These are phyloP conservation scores for Chenopodium suecicum DNA, from an alignment of 148 eudicot genomes.

Conservation along the genomic window DNA sequence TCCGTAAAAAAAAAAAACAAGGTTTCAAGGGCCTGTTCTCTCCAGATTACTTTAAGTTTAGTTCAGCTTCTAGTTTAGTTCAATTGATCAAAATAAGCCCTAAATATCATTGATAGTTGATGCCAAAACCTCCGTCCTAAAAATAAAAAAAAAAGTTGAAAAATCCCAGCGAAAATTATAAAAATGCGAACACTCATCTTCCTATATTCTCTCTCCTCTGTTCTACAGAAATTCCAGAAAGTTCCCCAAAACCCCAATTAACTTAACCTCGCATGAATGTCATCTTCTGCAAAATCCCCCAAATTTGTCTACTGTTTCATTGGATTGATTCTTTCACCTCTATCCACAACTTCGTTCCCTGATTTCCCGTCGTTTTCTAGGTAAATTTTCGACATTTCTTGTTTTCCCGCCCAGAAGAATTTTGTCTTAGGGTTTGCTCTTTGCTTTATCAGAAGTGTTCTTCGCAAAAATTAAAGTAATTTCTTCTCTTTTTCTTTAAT, in stretches of 20 bases:
- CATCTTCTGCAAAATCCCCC: neutral
- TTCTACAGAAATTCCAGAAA: neutral
- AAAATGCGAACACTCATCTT: neutral
- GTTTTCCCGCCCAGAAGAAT: slow-evolving; percentile 10
- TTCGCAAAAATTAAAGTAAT: neutral
- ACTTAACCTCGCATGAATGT: neutral
- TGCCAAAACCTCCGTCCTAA: no score
- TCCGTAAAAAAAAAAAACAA: no score
- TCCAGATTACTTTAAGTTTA: no score
- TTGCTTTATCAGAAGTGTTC: neutral
- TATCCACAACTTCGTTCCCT: neutral
- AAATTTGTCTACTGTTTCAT: neutral
- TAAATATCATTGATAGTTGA: no score
- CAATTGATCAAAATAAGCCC: no score
- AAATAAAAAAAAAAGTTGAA: no score
- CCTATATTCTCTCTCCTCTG: neutral
- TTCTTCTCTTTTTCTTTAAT: neutral
- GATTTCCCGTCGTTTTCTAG: slow-evolving; percentile 5
- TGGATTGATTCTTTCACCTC: slow-evolving; percentile 4
- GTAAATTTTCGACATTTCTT: neutral
- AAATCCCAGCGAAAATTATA: neutral
- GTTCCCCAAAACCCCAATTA: neutral
- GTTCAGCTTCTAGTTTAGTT: no score
- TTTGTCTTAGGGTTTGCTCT: slow-evolving; percentile 23
- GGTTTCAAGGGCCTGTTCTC: no score